phyloP scores from a whole-genome alignment of 805 yeast genomes.

The Teunomyces gatunensis region DNA sequence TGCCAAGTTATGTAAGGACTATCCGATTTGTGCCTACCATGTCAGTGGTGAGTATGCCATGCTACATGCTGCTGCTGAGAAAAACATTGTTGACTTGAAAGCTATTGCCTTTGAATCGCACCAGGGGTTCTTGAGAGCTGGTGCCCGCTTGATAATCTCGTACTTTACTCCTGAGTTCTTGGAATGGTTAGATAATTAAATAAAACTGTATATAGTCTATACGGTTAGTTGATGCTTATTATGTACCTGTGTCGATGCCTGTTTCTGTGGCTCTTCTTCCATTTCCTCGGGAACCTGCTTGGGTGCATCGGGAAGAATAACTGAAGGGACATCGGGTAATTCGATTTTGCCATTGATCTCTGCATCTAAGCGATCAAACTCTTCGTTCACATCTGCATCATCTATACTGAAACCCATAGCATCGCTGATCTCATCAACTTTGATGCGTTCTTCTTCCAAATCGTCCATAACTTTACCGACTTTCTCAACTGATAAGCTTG shows the following conservation, averaged over 20 bases:
- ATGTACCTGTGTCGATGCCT: conserved; percentile 8
- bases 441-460: conserved; percentile 72
- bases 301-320: conserved; percentile 18
- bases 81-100: conserved; percentile 85
- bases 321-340: conserved; percentile 6
- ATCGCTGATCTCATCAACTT: conserved; percentile 71
- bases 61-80: conserved; percentile 98
- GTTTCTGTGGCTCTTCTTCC: conserved; percentile 1
- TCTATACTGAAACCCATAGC: conserved; percentile 44
- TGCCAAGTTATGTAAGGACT: conserved; percentile 70
- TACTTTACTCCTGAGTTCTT: conserved; percentile 95
- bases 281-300: conserved; percentile 22
- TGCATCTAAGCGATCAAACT: conserved; percentile 48
- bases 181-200: conserved; percentile 67
- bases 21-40: conserved; percentile 93
- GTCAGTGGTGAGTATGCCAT: conserved; percentile 97
- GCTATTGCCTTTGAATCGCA: conserved; percentile 83
- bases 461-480: conserved; percentile 86
- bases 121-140: conserved; percentile 90
- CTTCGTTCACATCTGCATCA: conserved; percentile 67
- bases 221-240: conserved; percentile 1
- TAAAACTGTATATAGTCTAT: conserved; percentile 3
- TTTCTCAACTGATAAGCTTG: conserved; percentile 71
- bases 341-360: conserved; percentile 34
- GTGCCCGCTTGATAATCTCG: conserved; percentile 86